Evolutionary conservation across 1,139 yeast species (phyloP), one percentile per base, ranked within the genome.

Genomic region (Yamadazyma mexicana): DNA sequence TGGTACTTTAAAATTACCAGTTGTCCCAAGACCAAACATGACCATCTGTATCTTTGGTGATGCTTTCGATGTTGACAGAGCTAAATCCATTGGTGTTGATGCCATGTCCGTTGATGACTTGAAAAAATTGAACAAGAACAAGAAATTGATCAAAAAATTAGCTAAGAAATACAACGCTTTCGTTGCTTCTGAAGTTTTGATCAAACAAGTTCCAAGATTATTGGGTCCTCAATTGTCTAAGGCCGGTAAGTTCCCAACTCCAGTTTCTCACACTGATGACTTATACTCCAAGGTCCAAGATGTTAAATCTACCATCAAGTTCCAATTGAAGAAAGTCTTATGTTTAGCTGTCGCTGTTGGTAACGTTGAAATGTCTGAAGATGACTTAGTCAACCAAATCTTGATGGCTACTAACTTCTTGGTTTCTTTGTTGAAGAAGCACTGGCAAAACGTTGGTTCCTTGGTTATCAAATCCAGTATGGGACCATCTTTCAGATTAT

Each of bases 211-310:
- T 72, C 99, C 99, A 77, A 94, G 99, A 85, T 85, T 94, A 71
- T 85, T 94, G 72, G 99, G 99, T 80, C 99, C 99, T 74, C 97
- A 94, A 77, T 91, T 94, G 73, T 94, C 98, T 62, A 94, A 94
- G 88, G 98, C 98, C 72, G 98, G 98, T 87, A 94, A 94, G 91
- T 94, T 94, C 96, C 99, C 99, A 76, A 91, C 98, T 73, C 98
- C 99, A 77, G 98, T 94, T 64, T 92, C 98, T 55, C 98, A 92
- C 87, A 81, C 87, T 75, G 99, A 94, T 73, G 98, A 94, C 75
- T 84, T 94, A 71, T 87, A 87, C 84, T 69, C 81, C 59, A 92
- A 92, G 88, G 94, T 94, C 65, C 83, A 79, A 63, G 99, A 94
- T 69, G 98, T 92, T 65, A 91, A 87, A 81, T 89, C 98, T 56